Conservation (phyloP, 2,329 filamentous ascomycete species). For the Ophiostoma angusticollis region DNA sequence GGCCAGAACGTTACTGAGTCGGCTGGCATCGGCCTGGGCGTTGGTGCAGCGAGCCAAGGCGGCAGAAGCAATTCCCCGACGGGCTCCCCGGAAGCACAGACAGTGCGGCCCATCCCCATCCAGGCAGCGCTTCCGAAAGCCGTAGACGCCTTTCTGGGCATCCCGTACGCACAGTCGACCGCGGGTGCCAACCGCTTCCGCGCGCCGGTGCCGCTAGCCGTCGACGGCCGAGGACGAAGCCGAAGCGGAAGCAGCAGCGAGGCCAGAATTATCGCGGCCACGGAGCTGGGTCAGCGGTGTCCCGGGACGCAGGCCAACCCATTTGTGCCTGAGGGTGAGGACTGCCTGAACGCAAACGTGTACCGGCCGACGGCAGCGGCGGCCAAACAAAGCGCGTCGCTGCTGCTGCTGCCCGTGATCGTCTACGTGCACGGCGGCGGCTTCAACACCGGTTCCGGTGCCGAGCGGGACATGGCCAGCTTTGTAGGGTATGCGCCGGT, state of each 20-base stretch:
- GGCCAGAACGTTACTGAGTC: constrained; percentile 8
- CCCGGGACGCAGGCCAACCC: constrained; percentile 11
- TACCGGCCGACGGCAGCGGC: constrained; percentile 21
- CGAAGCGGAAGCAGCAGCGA: neutral
- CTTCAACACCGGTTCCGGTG: constrained; percentile 42
- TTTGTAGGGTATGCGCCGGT: constrained; percentile 43
- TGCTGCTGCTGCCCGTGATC: constrained; percentile 31
- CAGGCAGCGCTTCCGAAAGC: constrained; percentile 21
- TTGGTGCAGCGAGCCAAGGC: constrained; percentile 1
- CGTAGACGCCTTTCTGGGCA: constrained; percentile 35
- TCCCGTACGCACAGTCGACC: constrained; percentile 35
- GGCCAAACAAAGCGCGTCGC: constrained; percentile 1
- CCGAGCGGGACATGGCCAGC: constrained; percentile 45
- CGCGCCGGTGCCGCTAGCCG: constrained; percentile 23
- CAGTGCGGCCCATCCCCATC: neutral
- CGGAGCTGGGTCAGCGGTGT: constrained; percentile 10
- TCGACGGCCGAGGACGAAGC: constrained; percentile 1
- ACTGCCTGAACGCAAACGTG: constrained; percentile 41
- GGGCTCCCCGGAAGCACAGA: no score
- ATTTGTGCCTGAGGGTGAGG: constrained; percentile 26
- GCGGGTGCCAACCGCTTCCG: constrained; percentile 32
- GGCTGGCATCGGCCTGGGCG: constrained; percentile 4
- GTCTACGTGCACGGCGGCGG: constrained; percentile 52
- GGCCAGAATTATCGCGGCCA: constrained; percentile 4
- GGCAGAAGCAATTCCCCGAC: no score